A percentile compares a stretch with the other conserved stretches of the same genome.
Conservation (phyloP, 2,329 filamentous ascomycete genomes). For the Polytolypa hystricis region DNA sequence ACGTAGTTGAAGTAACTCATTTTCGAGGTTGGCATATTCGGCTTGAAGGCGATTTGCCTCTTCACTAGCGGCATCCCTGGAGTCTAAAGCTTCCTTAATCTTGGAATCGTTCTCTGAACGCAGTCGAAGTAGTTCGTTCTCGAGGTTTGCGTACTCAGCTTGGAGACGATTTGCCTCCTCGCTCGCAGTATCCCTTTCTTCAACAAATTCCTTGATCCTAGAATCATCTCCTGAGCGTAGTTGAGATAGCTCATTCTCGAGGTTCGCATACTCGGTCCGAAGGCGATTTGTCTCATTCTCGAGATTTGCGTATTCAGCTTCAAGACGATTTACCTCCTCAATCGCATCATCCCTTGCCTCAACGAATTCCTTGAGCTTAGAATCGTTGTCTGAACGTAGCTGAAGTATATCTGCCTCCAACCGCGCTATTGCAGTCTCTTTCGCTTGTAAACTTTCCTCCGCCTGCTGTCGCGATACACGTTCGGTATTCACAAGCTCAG, state of each 20-base stretch:
- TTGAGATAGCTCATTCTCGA: constrained; percentile 14
- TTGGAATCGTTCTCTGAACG: constrained; percentile 23
- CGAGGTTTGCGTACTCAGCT: constrained; percentile 34
- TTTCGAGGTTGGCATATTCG: constrained; percentile 34
- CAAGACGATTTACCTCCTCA: constrained; percentile 29
- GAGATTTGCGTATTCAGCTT: constrained; percentile 40
- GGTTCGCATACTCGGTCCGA: constrained; percentile 33
- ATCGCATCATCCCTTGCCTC: constrained; percentile 23
- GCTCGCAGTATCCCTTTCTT: constrained; percentile 23
- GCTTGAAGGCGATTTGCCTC: constrained; percentile 32
- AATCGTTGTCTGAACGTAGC: constrained; percentile 23
- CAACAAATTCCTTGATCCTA: constrained; percentile 19
- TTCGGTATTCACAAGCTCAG: constrained; percentile 19
- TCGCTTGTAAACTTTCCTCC: constrained; percentile 16
- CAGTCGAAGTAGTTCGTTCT: constrained; percentile 15
- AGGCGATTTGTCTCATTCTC: constrained; percentile 14
- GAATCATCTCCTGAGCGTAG: constrained; percentile 23
- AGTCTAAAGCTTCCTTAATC: constrained; percentile 19
- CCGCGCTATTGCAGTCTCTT: constrained; percentile 12
- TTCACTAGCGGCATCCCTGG: constrained; percentile 24
- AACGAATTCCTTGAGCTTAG: constrained; percentile 19
- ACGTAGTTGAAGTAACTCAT: constrained; percentile 16
- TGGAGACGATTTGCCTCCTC: constrained; percentile 32
- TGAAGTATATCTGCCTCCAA: constrained; percentile 14
- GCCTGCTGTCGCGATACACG: constrained; percentile 18